phyloP scores from a whole-genome alignment of 257 asterid genomes.

The Knoxia roxburghii region DNA sequence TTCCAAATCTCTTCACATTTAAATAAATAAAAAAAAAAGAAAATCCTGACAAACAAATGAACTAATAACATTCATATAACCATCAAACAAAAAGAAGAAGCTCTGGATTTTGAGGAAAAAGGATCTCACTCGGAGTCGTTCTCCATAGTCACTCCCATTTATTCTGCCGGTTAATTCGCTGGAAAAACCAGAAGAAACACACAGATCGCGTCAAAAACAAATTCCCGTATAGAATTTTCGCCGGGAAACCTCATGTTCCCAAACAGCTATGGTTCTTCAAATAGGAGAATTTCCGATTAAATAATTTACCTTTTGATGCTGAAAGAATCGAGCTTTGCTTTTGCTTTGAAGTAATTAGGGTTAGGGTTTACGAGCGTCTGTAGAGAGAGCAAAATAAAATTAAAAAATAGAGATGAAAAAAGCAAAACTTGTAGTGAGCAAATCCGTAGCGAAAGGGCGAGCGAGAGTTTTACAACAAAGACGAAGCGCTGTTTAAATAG shows the following conservation, averaged over 20 bases:
- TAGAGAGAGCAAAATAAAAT: slow-evolving; percentile 7
- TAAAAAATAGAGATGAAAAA: neutral
- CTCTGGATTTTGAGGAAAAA: neutral
- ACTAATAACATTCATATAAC: neutral
- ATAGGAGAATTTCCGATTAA: neutral
- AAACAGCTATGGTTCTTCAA: neutral
- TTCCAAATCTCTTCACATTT: too few species aligned
- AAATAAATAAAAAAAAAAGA: too few species aligned
- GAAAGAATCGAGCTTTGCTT: neutral
- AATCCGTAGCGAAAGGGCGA: neutral
- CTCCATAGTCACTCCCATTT: slow-evolving; percentile 83
- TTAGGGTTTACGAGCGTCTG: slow-evolving; percentile 29
- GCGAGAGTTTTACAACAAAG: slow-evolving; percentile 7
- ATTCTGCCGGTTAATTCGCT: neutral
- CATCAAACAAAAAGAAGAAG: neutral
- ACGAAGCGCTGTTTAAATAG: slow-evolving; percentile 7
- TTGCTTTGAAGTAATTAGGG: slow-evolving; percentile 15
- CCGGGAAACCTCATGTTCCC: neutral
- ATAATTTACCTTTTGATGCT: slow-evolving; percentile 17
- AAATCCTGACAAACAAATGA: neutral
- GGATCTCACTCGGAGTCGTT: slow-evolving; percentile 63
- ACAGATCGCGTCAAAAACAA: slow-evolving; percentile 20
- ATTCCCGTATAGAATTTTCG: neutral
- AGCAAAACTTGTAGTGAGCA: neutral
- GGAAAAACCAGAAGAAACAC: neutral